Conservation (phyloP, 2,329 filamentous ascomycete genomes). For the Trichophyton mentagrophytes region DNA sequence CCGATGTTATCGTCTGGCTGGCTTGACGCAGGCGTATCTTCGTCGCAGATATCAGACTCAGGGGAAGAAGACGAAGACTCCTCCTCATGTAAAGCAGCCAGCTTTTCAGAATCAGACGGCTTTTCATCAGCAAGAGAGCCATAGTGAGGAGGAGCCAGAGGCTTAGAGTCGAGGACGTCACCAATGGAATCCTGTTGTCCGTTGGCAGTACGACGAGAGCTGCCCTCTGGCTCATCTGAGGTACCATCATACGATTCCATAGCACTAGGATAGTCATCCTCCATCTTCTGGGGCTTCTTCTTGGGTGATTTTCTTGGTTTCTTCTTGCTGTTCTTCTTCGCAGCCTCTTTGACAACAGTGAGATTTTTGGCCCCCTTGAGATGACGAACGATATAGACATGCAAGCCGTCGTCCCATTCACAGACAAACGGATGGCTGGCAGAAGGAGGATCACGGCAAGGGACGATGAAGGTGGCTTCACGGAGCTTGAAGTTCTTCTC, state of each 20-base stretch:
- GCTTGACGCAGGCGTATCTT: neutral
- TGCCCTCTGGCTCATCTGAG: neutral
- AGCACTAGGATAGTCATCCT: neutral
- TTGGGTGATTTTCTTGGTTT: neutral
- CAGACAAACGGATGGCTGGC: neutral
- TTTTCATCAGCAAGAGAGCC: neutral
- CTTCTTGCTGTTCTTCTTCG: neutral
- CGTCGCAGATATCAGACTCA: neutral
- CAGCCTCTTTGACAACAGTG: neutral
- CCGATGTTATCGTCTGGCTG: neutral
- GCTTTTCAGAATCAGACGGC: neutral
- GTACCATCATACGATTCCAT: neutral
- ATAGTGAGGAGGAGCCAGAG: neutral
- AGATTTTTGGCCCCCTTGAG: neutral
- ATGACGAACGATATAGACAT: constrained; percentile 7
- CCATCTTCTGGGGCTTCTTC: neutral
- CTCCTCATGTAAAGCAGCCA: neutral
- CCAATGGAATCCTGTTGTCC: neutral
- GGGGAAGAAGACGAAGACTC: neutral
- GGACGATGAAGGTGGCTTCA: constrained; percentile 9
- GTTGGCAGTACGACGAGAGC: neutral
- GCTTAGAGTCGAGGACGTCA: neutral
- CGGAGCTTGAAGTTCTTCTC: constrained; percentile 1
- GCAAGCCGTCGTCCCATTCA: constrained; percentile 4
- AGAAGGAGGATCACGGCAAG: constrained; percentile 4